Evolutionary conservation across 192 early-diverging fungal genomes (phyloP).

Genomic region (Entomortierella lignicola): DNA sequence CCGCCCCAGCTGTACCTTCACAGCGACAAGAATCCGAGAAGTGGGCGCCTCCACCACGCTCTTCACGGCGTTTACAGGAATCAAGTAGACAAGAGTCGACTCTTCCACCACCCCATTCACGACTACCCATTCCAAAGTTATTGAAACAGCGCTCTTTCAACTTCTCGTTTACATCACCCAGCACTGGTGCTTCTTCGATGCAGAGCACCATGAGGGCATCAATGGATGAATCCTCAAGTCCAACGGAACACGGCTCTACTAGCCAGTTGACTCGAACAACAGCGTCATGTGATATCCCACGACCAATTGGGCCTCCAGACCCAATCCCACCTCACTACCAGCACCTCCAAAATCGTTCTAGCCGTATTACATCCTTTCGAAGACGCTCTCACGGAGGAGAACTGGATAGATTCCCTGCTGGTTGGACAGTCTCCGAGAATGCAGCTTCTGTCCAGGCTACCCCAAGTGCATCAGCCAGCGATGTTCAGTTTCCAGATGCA

Average conservation of each 20-base stretch:
- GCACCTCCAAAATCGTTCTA: constrained; percentile 35
- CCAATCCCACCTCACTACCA: constrained; percentile 49
- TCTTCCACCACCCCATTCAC: constrained; percentile 17
- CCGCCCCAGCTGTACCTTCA: background rate
- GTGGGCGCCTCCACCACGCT: constrained; percentile 25
- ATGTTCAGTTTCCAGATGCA: constrained; percentile 1
- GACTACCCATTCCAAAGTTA: constrained; percentile 23
- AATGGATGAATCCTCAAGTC: constrained; percentile 11
- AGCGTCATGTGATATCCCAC: constrained; percentile 18
- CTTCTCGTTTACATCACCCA: constrained; percentile 20
- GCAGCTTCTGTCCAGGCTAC: background rate
- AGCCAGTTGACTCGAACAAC: background rate
- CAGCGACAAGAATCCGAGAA: constrained; percentile 16
- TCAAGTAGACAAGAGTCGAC: background rate
- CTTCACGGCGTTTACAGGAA: constrained; percentile 1
- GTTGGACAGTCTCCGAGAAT: constrained; percentile 22
- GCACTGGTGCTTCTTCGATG: background rate
- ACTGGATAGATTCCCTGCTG: constrained; percentile 30
- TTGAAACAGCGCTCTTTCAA: constrained; percentile 53
- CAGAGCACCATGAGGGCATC: constrained; percentile 1
- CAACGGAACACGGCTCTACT: background rate
- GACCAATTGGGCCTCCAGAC: constrained; percentile 42
- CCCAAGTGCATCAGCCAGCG: constrained; percentile 1
- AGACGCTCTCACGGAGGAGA: constrained; percentile 42
- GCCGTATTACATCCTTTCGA: constrained; percentile 18